Percentiles rank a stretch among this genome's conserved stretches.
Conservation (phyloP, 129 eudicot species). For the Helichrysum umbraculigerum region DNA sequence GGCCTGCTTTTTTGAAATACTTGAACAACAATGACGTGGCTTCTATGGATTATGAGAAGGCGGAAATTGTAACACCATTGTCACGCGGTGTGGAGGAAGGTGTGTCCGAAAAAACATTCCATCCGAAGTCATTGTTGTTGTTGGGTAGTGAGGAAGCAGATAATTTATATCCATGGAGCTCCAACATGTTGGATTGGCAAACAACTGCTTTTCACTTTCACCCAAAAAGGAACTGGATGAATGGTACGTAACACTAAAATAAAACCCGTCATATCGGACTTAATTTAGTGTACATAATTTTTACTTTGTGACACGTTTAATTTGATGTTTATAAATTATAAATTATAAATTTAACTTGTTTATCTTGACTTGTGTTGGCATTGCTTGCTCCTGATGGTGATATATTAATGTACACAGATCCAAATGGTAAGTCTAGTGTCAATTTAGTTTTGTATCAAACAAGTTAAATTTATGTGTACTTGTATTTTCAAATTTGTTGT, state of each 20-base stretch:
- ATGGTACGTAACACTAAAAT: constrained; percentile 37
- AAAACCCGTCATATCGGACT: constrained; percentile 34
- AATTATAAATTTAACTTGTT: neutral
- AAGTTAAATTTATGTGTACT: no score
- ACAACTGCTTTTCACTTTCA: constrained; percentile 62
- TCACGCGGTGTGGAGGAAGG: constrained; percentile 56
- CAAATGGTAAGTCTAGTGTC: constrained; percentile 53
- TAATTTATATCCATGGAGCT: constrained; percentile 47
- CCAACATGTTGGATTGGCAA: constrained; percentile 60
- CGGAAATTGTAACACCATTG: neutral
- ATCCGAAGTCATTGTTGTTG: constrained; percentile 18
- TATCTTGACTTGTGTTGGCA: constrained; percentile 18
- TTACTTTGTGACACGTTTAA: neutral
- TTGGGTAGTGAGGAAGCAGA: constrained; percentile 21
- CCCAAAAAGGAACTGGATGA: constrained; percentile 73
- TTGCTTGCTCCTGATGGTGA: constrained; percentile 20
- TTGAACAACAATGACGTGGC: neutral
- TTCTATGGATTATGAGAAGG: neutral
- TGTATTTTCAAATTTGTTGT: neutral
- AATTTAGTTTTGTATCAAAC: neutral
- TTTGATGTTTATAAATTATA: neutral
- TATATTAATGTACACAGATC: constrained; percentile 47
- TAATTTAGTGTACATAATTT: no score
- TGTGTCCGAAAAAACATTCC: constrained; percentile 55
- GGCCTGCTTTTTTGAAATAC: neutral